Conservation (phyloP, 2,329 filamentous ascomycete genomes). For the Cercospora zeae-maydis region DNA sequence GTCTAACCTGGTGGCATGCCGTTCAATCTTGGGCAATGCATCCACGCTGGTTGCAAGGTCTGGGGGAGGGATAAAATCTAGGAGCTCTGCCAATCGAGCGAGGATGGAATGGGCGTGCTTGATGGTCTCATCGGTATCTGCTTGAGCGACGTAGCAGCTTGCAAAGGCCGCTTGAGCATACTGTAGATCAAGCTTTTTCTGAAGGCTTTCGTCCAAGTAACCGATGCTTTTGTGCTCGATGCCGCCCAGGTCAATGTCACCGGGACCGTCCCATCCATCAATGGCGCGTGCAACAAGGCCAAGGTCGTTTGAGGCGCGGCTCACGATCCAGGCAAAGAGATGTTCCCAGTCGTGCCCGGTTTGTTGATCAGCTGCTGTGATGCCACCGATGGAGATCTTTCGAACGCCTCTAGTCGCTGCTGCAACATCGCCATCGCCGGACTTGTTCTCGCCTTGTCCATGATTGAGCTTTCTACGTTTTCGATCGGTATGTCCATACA, state of each 20-base stretch:
- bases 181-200: slow-evolving; percentile 57
- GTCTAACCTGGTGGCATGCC: slow-evolving; percentile 36
- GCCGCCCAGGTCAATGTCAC: slow-evolving; percentile 65
- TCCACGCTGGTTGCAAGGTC: slow-evolving; percentile 44
- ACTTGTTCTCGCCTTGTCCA: slow-evolving; percentile 4
- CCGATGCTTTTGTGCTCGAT: slow-evolving; percentile 47
- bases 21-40: slow-evolving; percentile 43
- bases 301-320: slow-evolving; percentile 59
- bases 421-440: slow-evolving; percentile 5
- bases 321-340: slow-evolving; percentile 64
- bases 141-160: slow-evolving; percentile 63
- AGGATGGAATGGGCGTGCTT: slow-evolving; percentile 59
- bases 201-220: slow-evolving; percentile 59
- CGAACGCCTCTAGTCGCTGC: slow-evolving; percentile 14
- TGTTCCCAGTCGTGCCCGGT: slow-evolving; percentile 65
- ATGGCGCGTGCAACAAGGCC: slow-evolving; percentile 59
- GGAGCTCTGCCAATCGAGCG: slow-evolving; percentile 55
- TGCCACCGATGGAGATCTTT: slow-evolving; percentile 32
- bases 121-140: slow-evolving; percentile 57
- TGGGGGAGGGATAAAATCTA: slow-evolving; percentile 58
- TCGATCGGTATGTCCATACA: slow-evolving; percentile 63
- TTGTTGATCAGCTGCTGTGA: slow-evolving; percentile 28
- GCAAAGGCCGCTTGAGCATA: slow-evolving; percentile 68
- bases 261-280: slow-evolving; percentile 69
- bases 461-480: slow-evolving; percentile 40